A percentile compares a stretch with the other conserved stretches of the same genome.
phyloP scores from a whole-genome alignment of 1,139 yeast genomes.

The Blastobotrys capitulatus region DNA sequence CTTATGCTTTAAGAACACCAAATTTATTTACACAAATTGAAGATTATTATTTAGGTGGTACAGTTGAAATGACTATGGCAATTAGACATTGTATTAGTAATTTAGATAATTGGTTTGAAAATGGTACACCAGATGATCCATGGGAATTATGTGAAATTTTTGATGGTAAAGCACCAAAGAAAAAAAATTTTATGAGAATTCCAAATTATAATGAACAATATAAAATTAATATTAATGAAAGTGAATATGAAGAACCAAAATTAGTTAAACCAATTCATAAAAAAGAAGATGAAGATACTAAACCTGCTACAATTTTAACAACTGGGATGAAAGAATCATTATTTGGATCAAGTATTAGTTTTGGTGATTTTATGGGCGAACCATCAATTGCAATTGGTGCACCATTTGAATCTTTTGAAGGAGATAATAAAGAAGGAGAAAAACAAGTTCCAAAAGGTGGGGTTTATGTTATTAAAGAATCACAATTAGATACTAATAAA shows the following conservation, averaged over 20 bases:
- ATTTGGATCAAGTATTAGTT: slow-evolving; percentile 40
- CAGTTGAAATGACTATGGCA: slow-evolving; percentile 41
- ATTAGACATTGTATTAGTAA: slow-evolving; percentile 36
- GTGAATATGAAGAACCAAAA: neutral
- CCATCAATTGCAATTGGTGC: slow-evolving; percentile 46
- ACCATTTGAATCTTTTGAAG: slow-evolving; percentile 36
- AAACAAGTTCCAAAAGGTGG: slow-evolving; percentile 17
- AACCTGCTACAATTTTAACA: slow-evolving; percentile 16
- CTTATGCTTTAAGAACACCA: slow-evolving; percentile 40
- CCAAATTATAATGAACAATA: neutral
- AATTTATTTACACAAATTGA: slow-evolving; percentile 39
- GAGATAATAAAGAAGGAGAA: slow-evolving; percentile 3
- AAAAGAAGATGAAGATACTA: neutral
- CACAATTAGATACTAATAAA: slow-evolving; percentile 7
- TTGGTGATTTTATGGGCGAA: slow-evolving; percentile 37
- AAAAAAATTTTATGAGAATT: slow-evolving; percentile 9
- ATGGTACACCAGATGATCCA: slow-evolving; percentile 31
- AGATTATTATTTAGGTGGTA: slow-evolving; percentile 47
- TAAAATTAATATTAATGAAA: neutral
- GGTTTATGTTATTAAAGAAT: slow-evolving; percentile 19
- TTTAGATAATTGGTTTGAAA: slow-evolving; percentile 40
- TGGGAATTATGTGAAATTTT: slow-evolving; percentile 43
- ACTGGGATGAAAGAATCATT: slow-evolving; percentile 24
- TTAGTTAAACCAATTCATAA: neutral
- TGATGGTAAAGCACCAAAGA: slow-evolving; percentile 22